phyloP scores from a whole-genome alignment of 805 yeast species.

The Priceomyces fermenticarens region DNA sequence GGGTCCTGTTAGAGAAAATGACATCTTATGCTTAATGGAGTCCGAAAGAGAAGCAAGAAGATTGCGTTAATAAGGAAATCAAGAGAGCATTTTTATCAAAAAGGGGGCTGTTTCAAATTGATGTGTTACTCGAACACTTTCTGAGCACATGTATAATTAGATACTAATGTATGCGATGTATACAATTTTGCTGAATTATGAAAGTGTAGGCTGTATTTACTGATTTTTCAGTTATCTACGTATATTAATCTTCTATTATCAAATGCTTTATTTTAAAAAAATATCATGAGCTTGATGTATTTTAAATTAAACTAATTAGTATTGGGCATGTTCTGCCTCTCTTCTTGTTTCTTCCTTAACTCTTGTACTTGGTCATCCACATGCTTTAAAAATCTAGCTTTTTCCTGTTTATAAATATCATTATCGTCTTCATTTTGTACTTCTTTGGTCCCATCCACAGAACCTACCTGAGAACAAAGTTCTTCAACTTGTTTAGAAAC shows the following conservation, averaged over 20 bases:
- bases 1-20: constrained; percentile 62
- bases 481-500: constrained; percentile 28
- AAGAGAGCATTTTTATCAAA: background rate
- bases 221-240: no score
- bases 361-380: constrained; percentile 23
- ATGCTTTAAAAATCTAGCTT: constrained; percentile 17
- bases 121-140: background rate
- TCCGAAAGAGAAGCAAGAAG: constrained; percentile 99
- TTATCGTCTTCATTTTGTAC: constrained; percentile 4
- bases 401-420: constrained; percentile 14
- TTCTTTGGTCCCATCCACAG: constrained; percentile 9
- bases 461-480: constrained; percentile 14
- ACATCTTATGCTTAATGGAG: constrained; percentile 98
- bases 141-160: constrained; percentile 4
- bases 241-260: no score
- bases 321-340: background rate
- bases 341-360: constrained; percentile 7
- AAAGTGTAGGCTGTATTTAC: background rate
- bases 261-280: no score
- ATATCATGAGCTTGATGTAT: no score
- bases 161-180: constrained; percentile 4
- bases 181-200: background rate
- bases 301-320: no score
- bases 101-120: background rate
- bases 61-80: constrained; percentile 56